These are phyloP conservation scores for Quercus wislizeni DNA, from an alignment of 306 rosid genomes.

Conservation along the genomic window DNA sequence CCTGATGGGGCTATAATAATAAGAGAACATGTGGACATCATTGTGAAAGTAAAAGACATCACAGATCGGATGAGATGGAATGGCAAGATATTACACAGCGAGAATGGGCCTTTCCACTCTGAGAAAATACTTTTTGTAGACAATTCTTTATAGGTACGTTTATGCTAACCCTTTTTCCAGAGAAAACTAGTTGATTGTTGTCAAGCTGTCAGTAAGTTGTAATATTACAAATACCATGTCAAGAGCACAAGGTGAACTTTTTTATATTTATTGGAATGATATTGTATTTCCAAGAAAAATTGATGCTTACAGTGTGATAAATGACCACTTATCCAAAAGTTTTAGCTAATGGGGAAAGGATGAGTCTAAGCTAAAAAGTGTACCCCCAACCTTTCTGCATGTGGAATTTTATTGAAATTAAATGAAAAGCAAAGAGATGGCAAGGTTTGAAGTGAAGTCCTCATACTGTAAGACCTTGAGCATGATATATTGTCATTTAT, in stretches of 20 bases:
- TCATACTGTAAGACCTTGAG: no score
- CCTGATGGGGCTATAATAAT: slow-evolving; percentile 47
- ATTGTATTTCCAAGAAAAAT: no score
- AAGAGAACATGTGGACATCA: slow-evolving; percentile 35
- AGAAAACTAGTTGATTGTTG: not conserved
- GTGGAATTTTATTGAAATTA: no score
- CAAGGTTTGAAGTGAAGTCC: no score
- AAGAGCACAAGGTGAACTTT: not conserved
- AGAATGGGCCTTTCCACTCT: slow-evolving; percentile 23
- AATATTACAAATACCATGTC: not conserved
- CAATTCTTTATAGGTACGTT: slow-evolving; percentile 14
- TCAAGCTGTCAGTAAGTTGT: not conserved
- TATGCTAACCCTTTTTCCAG: not conserved
- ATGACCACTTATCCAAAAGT: not conserved
- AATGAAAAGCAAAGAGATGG: no score
- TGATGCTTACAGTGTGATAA: not conserved
- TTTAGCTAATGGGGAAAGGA: not conserved
- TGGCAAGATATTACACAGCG: slow-evolving; percentile 20
- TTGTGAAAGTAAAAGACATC: slow-evolving; percentile 41
- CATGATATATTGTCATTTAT: no score
- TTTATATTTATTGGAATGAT: not conserved
- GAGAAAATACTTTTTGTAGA: slow-evolving; percentile 37
- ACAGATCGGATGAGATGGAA: slow-evolving; percentile 45
- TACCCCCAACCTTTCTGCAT: no score
- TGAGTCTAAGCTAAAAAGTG: no score